Evolutionary conservation across 108 stramenopile genomes (phyloP).

Genomic region (Parmales sp.): DNA sequence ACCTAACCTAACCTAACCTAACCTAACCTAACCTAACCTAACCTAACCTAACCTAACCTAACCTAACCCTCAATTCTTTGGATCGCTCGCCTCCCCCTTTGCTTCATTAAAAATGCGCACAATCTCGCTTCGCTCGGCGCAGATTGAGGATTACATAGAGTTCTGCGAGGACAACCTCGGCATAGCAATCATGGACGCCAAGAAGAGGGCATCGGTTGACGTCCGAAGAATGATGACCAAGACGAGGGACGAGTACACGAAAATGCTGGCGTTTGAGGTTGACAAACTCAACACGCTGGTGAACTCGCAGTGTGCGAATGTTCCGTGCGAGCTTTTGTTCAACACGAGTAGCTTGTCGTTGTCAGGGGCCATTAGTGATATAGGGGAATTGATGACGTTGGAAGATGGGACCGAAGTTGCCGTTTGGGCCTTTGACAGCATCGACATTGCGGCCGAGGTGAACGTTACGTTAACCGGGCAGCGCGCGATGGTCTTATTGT

Average conservation of each 20-base stretch:
- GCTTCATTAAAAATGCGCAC: too few species aligned
- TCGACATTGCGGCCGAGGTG: slow-evolving; percentile 59
- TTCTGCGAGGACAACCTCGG: slow-evolving; percentile 38
- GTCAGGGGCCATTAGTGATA: slow-evolving; percentile 41
- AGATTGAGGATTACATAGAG: slow-evolving; percentile 16
- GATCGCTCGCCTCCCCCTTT: too few species aligned
- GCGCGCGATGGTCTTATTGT: slow-evolving; percentile 52
- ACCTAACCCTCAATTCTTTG: too few species aligned
- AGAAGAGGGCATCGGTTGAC: slow-evolving; percentile 14
- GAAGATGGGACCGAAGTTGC: slow-evolving; percentile 59
- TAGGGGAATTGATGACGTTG: slow-evolving; percentile 41
- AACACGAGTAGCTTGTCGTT: slow-evolving; percentile 52
- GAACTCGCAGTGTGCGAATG: slow-evolving; percentile 37
- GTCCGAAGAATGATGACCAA: slow-evolving; percentile 20
- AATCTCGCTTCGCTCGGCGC: too few species aligned
- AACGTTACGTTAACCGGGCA: slow-evolving; percentile 51
- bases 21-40: too few species aligned
- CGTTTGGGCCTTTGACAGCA: slow-evolving; percentile 57
- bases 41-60: too few species aligned
- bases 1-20: too few species aligned
- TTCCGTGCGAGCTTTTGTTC: slow-evolving; percentile 47
- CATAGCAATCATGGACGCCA: slow-evolving; percentile 28
- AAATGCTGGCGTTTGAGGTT: slow-evolving; percentile 14
- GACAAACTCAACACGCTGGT: slow-evolving; percentile 15
- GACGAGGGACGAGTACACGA: slow-evolving; percentile 30